phyloP scores from a whole-genome alignment of 2,329 filamentous ascomycete genomes.

The Daldinia sp. region DNA sequence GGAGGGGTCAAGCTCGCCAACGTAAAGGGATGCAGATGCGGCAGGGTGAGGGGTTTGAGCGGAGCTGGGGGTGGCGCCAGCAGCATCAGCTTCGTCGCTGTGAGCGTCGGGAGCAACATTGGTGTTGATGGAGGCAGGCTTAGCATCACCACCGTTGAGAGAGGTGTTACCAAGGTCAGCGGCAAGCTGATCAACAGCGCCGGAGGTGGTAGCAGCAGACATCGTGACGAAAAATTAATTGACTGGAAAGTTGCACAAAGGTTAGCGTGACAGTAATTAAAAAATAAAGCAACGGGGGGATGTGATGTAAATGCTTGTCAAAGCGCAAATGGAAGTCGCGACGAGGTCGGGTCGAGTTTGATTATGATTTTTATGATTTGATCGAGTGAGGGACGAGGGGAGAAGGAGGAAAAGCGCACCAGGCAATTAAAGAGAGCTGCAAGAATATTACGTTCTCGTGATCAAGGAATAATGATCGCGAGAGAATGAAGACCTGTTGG shows the following conservation, averaged over 20 bases:
- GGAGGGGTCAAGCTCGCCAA: conserved; percentile 96
- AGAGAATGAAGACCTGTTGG: conserved; percentile 38
- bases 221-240: conserved; percentile 57
- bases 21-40: conserved; percentile 97
- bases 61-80: conserved; percentile 78
- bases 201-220: conserved; percentile 68
- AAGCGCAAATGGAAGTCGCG: conserved; percentile 12
- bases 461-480: conserved; percentile 39
- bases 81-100: conserved; percentile 70
- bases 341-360: not conserved
- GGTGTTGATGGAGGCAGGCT: conserved; percentile 79
- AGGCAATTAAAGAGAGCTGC: conserved; percentile 35
- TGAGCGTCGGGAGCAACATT: conserved; percentile 69
- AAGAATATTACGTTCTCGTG: conserved; percentile 33
- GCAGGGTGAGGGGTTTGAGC: conserved; percentile 79
- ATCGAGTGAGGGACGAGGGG: conserved; percentile 1
- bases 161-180: conserved; percentile 79
- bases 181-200: conserved; percentile 83
- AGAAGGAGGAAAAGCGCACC: conserved; percentile 30
- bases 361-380: conserved; percentile 12
- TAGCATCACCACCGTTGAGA: conserved; percentile 76
- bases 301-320: not conserved
- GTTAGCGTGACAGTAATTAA: conserved; percentile 30
- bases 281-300: not conserved
- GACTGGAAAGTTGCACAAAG: conserved; percentile 32